Evolutionary conservation across 2,329 filamentous ascomycete species (phyloP).

Genomic region (Clonostachys byssicola): DNA sequence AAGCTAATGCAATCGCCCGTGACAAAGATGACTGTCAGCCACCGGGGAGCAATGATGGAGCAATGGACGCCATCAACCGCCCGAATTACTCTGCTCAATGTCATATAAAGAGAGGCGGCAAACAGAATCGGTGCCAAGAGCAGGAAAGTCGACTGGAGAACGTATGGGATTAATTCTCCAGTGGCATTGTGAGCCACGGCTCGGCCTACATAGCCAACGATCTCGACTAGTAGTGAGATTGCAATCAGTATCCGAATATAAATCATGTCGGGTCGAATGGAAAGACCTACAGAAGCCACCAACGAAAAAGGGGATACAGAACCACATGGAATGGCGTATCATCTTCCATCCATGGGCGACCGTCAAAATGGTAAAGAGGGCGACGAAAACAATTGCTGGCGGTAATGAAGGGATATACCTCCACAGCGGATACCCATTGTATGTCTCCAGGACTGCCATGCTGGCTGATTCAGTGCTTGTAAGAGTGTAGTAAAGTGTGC

Average conservation of each 20-base stretch:
- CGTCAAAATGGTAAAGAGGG: conserved; percentile 36
- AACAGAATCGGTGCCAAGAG: conserved; percentile 37
- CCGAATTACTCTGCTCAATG: conserved; percentile 30
- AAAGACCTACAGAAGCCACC: conserved; percentile 32
- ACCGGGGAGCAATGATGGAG: conserved; percentile 11
- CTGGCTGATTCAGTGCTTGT: too few species aligned
- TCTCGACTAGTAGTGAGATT: conserved; percentile 18
- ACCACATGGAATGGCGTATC: conserved; percentile 37
- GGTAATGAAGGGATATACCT: conserved; percentile 33
- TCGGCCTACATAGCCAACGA: conserved; percentile 24
- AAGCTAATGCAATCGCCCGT: conserved; percentile 20
- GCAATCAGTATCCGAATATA: too few species aligned
- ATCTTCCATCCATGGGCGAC: conserved; percentile 32
- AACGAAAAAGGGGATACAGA: conserved; percentile 38
- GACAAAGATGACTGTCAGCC: conserved; percentile 24
- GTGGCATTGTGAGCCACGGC: conserved; percentile 12
- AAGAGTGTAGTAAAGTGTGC: too few species aligned
- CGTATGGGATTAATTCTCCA: conserved; percentile 15
- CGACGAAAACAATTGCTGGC: conserved; percentile 35
- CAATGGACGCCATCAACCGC: conserved; percentile 12
- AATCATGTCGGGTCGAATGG: too few species aligned
- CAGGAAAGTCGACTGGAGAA: conserved; percentile 27
- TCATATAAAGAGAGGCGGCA: conserved; percentile 41
- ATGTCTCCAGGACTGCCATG: too few species aligned
- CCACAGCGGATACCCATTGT: conserved; percentile 6